A percentile compares a stretch with the other conserved stretches of the same genome.
These are phyloP conservation scores for Ceratocystis variospora DNA, from an alignment of 2,329 filamentous ascomycete genomes.

Conservation along the genomic window DNA sequence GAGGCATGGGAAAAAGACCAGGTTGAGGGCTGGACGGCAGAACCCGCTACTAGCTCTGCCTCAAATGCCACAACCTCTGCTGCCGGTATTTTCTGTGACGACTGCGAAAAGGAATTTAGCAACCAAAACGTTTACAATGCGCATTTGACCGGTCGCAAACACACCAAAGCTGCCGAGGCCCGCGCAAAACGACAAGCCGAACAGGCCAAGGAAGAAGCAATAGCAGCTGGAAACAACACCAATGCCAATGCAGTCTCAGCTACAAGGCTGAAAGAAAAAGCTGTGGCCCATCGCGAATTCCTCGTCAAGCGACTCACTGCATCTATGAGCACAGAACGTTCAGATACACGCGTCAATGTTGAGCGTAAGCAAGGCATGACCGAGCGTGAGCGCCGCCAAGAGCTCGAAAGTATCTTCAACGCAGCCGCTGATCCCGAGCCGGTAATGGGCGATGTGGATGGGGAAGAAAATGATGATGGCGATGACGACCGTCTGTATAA, in stretches of 20 bases:
- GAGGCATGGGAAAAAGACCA: slow-evolving; percentile 68
- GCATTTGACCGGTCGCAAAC: slow-evolving; percentile 83
- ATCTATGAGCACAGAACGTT: slow-evolving; percentile 72
- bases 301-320: slow-evolving; percentile 66
- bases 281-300: slow-evolving; percentile 78
- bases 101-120: slow-evolving; percentile 89
- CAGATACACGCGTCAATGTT: slow-evolving; percentile 84
- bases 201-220: slow-evolving; percentile 23
- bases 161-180: slow-evolving; percentile 66
- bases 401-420: slow-evolving; percentile 71
- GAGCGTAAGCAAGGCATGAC: slow-evolving; percentile 97
- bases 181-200: slow-evolving; percentile 37
- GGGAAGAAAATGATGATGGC: slow-evolving; percentile 55
- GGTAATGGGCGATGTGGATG: slow-evolving; percentile 28
- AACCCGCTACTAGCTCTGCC: slow-evolving; percentile 32
- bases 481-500: slow-evolving; percentile 90
- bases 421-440: slow-evolving; percentile 27
- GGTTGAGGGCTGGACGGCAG: slow-evolving; percentile 62
- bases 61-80: slow-evolving; percentile 29
- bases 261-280: slow-evolving; percentile 67
- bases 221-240: slow-evolving; percentile 22
- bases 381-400: slow-evolving; percentile 84
- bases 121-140: slow-evolving; percentile 90
- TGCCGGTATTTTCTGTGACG: slow-evolving; percentile 66
- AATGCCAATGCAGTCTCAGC: slow-evolving; percentile 28